phyloP scores from a whole-genome alignment of 441 rosid species.

The Kokia cookei region DNA sequence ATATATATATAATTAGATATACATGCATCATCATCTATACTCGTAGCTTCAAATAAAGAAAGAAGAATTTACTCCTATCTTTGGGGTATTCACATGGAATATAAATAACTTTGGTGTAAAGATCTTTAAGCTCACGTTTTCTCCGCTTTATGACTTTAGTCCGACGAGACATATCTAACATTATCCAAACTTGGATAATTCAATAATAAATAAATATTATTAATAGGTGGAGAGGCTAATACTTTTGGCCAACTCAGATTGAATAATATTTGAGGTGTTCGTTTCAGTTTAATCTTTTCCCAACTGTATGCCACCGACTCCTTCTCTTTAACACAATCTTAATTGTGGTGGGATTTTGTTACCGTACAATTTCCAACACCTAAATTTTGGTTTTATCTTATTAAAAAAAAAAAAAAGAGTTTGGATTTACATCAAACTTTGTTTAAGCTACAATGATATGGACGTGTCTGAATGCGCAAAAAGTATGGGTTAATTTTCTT shows the following conservation, averaged over 20 bases:
- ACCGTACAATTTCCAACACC: not conserved
- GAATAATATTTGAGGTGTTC: constrained; percentile 25
- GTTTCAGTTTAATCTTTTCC: not conserved
- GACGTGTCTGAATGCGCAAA: not conserved
- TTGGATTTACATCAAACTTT: no score
- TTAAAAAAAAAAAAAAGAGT: no score
- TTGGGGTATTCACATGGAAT: not conserved
- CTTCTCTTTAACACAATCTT: not conserved
- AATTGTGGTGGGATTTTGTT: not conserved
- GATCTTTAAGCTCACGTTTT: constrained; percentile 23
- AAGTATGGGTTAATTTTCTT: no score
- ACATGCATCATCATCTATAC: not conserved
- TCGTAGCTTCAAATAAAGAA: not conserved
- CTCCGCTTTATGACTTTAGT: not conserved
- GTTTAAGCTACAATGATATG: not conserved
- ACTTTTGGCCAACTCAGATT: constrained; percentile 4
- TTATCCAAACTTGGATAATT: constrained; percentile 34
- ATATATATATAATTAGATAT: no score
- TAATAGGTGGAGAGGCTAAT: constrained; percentile 7
- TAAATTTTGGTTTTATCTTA: no score
- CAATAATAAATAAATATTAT: not conserved
- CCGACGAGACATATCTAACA: constrained; percentile 13
- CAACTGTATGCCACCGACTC: not conserved
- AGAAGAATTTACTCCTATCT: not conserved
- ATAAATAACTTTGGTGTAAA: not conserved